These are phyloP conservation scores for Monosporascus sp. DNA, from an alignment of 2,329 filamentous ascomycete genomes.

Conservation along the genomic window DNA sequence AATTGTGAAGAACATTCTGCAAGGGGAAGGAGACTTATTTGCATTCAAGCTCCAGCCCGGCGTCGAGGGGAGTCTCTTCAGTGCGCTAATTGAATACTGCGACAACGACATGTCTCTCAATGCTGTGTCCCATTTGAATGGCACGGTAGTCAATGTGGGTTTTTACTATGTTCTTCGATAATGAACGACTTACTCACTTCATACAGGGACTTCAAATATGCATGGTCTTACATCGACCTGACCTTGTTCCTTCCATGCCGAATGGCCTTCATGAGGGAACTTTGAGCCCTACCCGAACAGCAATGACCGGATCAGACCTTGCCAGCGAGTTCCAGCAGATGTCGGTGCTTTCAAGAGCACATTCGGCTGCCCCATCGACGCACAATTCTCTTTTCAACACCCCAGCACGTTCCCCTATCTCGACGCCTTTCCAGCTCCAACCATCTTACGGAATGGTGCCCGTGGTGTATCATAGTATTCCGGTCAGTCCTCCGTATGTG, in stretches of 20 bases:
- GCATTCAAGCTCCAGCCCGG: constrained; percentile 42
- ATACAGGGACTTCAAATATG: constrained; percentile 24
- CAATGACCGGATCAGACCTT: constrained; percentile 17
- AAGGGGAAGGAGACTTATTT: constrained; percentile 46
- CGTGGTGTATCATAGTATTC: constrained; percentile 30
- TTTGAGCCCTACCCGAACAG: constrained; percentile 15
- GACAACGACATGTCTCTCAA: constrained; percentile 40
- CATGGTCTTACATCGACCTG: constrained; percentile 23
- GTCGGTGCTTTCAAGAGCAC: constrained; percentile 18
- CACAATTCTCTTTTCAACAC: constrained; percentile 18
- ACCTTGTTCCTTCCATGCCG: constrained; percentile 16
- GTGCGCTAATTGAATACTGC: constrained; percentile 48
- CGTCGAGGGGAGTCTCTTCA: constrained; percentile 38
- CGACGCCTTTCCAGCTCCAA: constrained; percentile 21
- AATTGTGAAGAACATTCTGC: constrained; percentile 36
- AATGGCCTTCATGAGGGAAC: constrained; percentile 11
- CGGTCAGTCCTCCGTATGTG: constrained; percentile 27
- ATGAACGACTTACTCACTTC: constrained; percentile 1
- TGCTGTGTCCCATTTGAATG: constrained; percentile 37
- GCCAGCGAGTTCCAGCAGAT: constrained; percentile 21
- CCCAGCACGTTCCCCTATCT: constrained; percentile 16
- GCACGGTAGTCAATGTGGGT: constrained; percentile 32
- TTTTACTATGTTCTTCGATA: neutral
- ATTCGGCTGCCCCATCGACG: constrained; percentile 14
- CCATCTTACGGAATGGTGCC: constrained; percentile 33